Evolutionary conservation across 176 grass and related monocot genomes (phyloP), one percentile per base, ranked within the genome.

Genomic region (Ananas comosus): DNA sequence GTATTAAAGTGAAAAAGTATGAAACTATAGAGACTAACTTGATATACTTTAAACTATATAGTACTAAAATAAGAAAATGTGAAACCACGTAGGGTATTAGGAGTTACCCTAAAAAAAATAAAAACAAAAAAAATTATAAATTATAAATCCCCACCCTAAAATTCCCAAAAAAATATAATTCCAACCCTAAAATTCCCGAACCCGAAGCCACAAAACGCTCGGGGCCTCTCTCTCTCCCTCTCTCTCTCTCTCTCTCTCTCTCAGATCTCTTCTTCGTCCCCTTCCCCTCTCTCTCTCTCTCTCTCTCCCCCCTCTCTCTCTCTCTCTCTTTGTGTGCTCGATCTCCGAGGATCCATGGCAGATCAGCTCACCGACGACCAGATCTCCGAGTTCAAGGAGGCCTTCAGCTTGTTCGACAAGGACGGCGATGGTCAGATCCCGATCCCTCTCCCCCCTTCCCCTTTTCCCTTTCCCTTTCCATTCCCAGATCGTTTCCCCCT

Each of bases 351-450:
- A 50, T 63, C 13, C 73, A 91, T 91, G 89, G 89, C 82, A 69
- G 89, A 91, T 78, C 89, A 91, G 70, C 85, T 91, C 85, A 91
- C 89, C 51, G 89, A 91, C 64, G 89, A 91, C 85, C 89, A 91
- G 85, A 91, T 91, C 79, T 81, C 89, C 64, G 89, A 91, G 89
- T 91, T 91, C 85, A 91, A 91, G 85, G 89, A 91, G 70, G 89
- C 89, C 22, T 91, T 91, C 81, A 91, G 89, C 82, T 80, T 91
- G 48, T 91, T 91, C 89, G 89, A 91, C 79, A 91, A 91, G 89
- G 89, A 91, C 77, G 89, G 89, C 51, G 89, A 91, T 11, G 89
- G 89, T 91, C 72, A 80, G 50, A 27, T 29, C 8, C 14, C 47
- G 9, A 21, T 3, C 18, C 25, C 11, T 22, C 13, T 49, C 13